Evolutionary conservation across 192 early-diverging fungal species (phyloP).

Genomic region (Coemansia sp.): DNA sequence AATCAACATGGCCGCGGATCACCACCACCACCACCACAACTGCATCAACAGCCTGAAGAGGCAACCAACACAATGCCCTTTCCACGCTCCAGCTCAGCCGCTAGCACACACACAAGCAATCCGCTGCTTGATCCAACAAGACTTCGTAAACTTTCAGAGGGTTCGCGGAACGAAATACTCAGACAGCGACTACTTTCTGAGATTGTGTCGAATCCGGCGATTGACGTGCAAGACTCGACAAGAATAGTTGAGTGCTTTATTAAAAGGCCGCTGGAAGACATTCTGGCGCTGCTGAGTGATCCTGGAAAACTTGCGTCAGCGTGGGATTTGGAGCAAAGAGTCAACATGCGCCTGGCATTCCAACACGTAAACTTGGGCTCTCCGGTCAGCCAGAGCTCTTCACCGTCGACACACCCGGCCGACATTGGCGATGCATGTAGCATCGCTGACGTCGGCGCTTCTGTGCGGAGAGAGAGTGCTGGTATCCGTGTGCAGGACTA

Average conservation of each 20-base stretch:
- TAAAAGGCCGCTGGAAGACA: constrained; percentile 34
- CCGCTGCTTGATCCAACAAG: constrained; percentile 39
- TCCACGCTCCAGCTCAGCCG: constrained; percentile 21
- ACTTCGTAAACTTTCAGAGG: constrained; percentile 34
- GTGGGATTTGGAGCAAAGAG: constrained; percentile 45
- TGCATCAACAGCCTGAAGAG: constrained; percentile 2
- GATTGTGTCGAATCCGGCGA: constrained; percentile 39
- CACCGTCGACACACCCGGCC: constrained; percentile 2
- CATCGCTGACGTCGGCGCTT: neutral
- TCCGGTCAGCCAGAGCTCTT: constrained; percentile 17
- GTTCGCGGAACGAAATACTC: constrained; percentile 46
- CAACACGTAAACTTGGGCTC: constrained; percentile 5
- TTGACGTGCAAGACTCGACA: constrained; percentile 35
- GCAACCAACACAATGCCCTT: constrained; percentile 18
- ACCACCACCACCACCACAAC: constrained; percentile 6
- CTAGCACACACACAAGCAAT: constrained; percentile 16
- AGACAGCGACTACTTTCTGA: constrained; percentile 37
- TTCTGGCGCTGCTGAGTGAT: constrained; percentile 47
- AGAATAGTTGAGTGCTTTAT: constrained; percentile 28
- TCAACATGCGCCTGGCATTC: constrained; percentile 15
- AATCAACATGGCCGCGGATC: neutral
- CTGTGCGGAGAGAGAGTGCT: neutral
- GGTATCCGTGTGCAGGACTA: constrained; percentile 33
- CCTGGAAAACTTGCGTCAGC: constrained; percentile 35
- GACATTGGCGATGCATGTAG: constrained; percentile 1